These are phyloP conservation scores for Scheffersomyces quercinus DNA, from an alignment of 1,139 yeast species.

Conservation along the genomic window DNA sequence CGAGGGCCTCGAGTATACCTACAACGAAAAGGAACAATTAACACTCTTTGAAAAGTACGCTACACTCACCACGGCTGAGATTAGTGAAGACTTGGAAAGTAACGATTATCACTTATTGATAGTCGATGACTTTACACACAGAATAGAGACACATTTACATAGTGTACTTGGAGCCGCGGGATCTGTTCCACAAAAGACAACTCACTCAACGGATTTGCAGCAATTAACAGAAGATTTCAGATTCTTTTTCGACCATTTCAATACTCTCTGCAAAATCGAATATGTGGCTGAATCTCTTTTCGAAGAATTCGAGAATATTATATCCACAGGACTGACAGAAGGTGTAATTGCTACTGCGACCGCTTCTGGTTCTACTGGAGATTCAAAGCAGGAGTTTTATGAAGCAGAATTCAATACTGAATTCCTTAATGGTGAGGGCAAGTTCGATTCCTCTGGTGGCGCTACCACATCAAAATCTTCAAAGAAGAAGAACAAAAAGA, in stretches of 20 bases:
- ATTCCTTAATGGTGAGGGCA: conserved; percentile 28
- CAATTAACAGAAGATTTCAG: conserved; percentile 16
- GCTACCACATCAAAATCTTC: conserved; percentile 5
- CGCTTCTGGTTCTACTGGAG: conserved; percentile 5
- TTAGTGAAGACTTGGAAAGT: conserved; percentile 19
- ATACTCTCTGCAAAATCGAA: conserved; percentile 33
- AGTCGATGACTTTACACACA: conserved; percentile 8
- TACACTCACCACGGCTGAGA: conserved; percentile 6
- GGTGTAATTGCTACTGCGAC: background rate
- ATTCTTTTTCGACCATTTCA: conserved; percentile 29
- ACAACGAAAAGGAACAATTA: conserved; percentile 6
- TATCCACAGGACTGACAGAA: conserved; percentile 17
- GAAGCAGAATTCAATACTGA: conserved; percentile 24
- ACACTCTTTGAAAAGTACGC: conserved; percentile 14
- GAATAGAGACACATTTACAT: conserved; percentile 18
- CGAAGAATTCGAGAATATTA: conserved; percentile 25
- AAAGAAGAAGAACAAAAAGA: conserved; percentile 23
- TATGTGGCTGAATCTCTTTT: conserved; percentile 29
- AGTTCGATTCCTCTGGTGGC: conserved; percentile 11
- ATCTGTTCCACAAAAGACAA: too few relatives aligned
- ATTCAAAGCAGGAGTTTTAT: conserved; percentile 6
- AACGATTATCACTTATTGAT: conserved; percentile 10
- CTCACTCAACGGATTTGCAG: background rate
- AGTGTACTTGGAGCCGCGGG: conserved; percentile 4
- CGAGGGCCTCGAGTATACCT: background rate